Evolutionary conservation across 495 filamentous ascomycete genomes (phyloP).

Genomic region (Podospora australis): DNA sequence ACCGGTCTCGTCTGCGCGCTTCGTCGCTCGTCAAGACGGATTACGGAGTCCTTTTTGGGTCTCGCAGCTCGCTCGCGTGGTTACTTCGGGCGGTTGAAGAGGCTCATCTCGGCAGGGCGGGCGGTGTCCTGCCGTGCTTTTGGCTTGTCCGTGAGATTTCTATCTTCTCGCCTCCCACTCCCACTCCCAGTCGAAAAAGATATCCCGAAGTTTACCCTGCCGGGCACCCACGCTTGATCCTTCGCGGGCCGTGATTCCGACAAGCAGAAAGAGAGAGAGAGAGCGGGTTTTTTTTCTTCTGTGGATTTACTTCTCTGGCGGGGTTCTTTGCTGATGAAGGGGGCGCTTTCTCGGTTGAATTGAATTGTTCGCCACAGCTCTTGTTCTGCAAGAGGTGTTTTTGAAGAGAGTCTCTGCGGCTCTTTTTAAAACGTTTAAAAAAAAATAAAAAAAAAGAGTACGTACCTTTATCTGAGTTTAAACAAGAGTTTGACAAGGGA

Average conservation of each 20-base stretch:
- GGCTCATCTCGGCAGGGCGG: slow-evolving; percentile 14
- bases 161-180: neutral
- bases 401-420: neutral
- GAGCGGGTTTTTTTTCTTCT: neutral
- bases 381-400: neutral
- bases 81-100: slow-evolving; percentile 10
- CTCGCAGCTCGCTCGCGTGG: neutral
- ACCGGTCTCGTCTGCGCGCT: neutral
- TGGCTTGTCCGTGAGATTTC: neutral
- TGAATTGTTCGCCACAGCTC: no score
- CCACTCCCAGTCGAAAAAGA: neutral
- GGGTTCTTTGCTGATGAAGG: neutral
- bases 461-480: neutral
- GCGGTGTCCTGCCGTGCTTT: slow-evolving; percentile 9
- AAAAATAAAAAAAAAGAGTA: neutral
- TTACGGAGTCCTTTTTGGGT: no score
- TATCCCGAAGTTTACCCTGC: slow-evolving; percentile 17
- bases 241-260: slow-evolving; percentile 12
- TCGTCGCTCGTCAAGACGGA: no score
- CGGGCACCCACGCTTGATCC: neutral
- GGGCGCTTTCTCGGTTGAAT: no score
- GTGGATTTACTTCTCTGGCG: neutral
- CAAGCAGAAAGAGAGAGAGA: slow-evolving; percentile 3
- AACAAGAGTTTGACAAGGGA: neutral
- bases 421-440: neutral